Evolutionary conservation across 2,329 filamentous ascomycete species (phyloP), one percentile per base, ranked within the genome.

Genomic region (Claviceps pazoutovae): DNA sequence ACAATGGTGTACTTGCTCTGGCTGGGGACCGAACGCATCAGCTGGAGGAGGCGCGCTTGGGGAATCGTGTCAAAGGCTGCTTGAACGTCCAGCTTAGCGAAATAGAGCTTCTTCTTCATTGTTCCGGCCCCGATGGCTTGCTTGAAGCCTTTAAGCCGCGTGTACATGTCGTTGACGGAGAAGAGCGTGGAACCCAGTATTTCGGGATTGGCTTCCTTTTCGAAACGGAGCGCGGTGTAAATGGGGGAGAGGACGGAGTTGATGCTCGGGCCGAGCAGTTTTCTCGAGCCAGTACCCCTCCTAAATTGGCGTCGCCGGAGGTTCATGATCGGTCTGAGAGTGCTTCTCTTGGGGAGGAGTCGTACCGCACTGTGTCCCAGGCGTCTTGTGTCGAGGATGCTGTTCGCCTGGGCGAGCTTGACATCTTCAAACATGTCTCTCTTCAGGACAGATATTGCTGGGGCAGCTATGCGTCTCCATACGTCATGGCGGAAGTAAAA

Each of bases 401-500:
- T 70, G 19, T 73, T 68, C 0, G 82, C 82, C 9, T 75, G 71
- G 0, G 73, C 71, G 0, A 74, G 61, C 43, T 76, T 79, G 42
- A 96, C 70, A 59, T 93, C 86, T 57, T 93, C 84, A 56, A 96
- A 88, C 78, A 94, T 88, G 8, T 70, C 75, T 2, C 69, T 58
- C 61, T 85, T 93, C 21, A 97, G 69, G 1, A 70, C 69, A 1
- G 73, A 66, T 62, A 96, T 71, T 0, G 84, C 80, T 6, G 89
- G 86, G 58, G 90, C 83, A 1, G 84, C 80, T 37, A 97, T 67
- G 42, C 75, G 75, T 49, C 79, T 80, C 93, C 93, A 98, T 9
- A 93, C 74, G 65, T 98, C 93, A 57, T 98, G 93, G 4, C 91
- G 85, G 63, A 96, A 97, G 68, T 88, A 98, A 66, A 95, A 95